These are phyloP conservation scores for Harringtonia lauricola DNA, from an alignment of 2,329 filamentous ascomycete genomes.

Conservation along the genomic window DNA sequence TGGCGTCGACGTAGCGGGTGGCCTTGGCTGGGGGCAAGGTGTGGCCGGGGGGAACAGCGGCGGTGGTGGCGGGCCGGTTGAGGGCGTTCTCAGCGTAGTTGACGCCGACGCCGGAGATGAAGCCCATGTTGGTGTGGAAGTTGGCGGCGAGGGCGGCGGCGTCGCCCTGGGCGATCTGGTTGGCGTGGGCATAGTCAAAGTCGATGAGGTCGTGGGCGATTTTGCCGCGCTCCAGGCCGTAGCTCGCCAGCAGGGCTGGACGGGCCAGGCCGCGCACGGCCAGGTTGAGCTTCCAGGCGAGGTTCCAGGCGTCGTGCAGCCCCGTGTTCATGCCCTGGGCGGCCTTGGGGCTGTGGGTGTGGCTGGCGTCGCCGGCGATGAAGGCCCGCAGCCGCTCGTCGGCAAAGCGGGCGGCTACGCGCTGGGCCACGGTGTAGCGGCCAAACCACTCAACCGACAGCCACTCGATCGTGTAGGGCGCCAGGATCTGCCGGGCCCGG, in stretches of 20 bases:
- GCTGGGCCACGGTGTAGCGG: constrained; percentile 58
- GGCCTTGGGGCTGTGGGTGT: constrained; percentile 55
- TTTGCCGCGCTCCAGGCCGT: constrained; percentile 51
- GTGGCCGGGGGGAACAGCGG: constrained; percentile 33
- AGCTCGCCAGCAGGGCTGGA: constrained; percentile 43
- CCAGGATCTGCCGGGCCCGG: constrained; percentile 43
- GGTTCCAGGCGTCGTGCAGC: constrained; percentile 51
- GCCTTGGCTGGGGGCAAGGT: constrained; percentile 56
- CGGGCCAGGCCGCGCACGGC: constrained; percentile 43
- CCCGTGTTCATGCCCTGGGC: constrained; percentile 52
- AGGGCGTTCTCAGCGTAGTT: constrained; percentile 40
- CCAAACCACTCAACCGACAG: constrained; percentile 58
- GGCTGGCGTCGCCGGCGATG: constrained; percentile 52
- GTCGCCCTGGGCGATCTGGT: constrained; percentile 43
- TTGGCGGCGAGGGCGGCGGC: constrained; percentile 47
- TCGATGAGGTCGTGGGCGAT: constrained; percentile 47
- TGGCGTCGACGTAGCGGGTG: constrained; percentile 65
- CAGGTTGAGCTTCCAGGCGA: constrained; percentile 49
- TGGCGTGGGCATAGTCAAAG: constrained; percentile 36
- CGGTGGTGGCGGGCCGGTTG: constrained; percentile 24
- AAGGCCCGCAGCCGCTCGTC: constrained; percentile 48
- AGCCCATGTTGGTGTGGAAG: constrained; percentile 53
- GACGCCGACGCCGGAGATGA: constrained; percentile 56
- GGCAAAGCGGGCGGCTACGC: constrained; percentile 58
- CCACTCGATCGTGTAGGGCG: constrained; percentile 45